Percentiles rank a stretch among this genome's conserved stretches.
These are phyloP conservation scores for Solanum boliviense DNA, from an alignment of 257 asterid genomes.

Conservation along the genomic window DNA sequence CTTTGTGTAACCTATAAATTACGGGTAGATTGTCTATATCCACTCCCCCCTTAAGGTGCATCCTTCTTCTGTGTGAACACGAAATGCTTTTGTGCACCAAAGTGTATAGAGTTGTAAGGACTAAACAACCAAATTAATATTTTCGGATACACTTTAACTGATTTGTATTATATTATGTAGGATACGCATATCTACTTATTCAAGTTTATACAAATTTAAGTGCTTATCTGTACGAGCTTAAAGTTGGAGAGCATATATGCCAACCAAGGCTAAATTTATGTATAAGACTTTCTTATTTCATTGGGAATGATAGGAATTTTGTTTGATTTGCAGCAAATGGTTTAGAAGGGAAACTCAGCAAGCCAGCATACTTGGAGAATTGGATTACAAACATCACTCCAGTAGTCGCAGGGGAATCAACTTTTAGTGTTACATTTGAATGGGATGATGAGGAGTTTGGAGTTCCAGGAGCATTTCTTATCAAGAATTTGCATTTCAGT, in stretches of 20 bases:
- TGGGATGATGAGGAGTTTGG: constrained; percentile 15
- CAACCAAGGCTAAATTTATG: not conserved
- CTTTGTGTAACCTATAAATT: too few species aligned
- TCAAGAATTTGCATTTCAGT: constrained; percentile 13
- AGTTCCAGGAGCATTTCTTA: constrained; percentile 24
- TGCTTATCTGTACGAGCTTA: too few species aligned
- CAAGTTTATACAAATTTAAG: too few species aligned
- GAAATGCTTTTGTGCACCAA: too few species aligned
- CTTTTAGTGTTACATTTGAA: constrained; percentile 6
- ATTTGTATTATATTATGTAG: too few species aligned
- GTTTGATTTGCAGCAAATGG: constrained; percentile 19
- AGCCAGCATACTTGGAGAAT: constrained; percentile 11
- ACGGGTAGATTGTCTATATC: too few species aligned
- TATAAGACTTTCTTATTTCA: not conserved
- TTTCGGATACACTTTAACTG: too few species aligned
- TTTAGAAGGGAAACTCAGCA: constrained; percentile 12
- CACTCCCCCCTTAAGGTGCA: too few species aligned
- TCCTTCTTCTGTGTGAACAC: too few species aligned
- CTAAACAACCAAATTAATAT: too few species aligned
- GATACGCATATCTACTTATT: too few species aligned
- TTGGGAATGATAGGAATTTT: not conserved
- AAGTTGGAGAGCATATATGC: not conserved
- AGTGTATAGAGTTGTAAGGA: too few species aligned
- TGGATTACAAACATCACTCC: not conserved
- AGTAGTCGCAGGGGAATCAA: constrained; percentile 14